Conservation (phyloP, 768 basidiomycete species). For the Clavaria fumosa region DNA sequence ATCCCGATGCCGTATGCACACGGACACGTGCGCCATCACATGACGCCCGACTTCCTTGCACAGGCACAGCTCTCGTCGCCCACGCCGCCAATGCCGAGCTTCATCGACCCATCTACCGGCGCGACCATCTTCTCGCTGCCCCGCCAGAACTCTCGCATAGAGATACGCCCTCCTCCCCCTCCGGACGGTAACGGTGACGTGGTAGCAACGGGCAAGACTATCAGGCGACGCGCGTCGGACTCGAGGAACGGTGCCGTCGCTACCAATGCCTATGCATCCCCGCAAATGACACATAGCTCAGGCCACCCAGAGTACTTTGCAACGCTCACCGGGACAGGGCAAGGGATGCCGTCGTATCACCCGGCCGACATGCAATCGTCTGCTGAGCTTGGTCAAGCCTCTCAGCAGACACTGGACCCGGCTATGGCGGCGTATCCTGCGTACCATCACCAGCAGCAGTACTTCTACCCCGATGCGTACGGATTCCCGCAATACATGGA, state of each 20-base stretch:
- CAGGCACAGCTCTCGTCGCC: slow-evolving; percentile 36
- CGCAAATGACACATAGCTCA: slow-evolving; percentile 8
- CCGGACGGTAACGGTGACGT: slow-evolving; percentile 22
- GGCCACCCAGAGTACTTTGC: slow-evolving; percentile 13
- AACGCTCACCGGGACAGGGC: slow-evolving; percentile 9
- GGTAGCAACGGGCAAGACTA: slow-evolving; percentile 15
- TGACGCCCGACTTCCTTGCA: slow-evolving; percentile 46
- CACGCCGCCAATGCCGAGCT: slow-evolving; percentile 46
- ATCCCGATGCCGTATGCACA: slow-evolving; percentile 39
- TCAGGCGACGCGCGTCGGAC: slow-evolving; percentile 21
- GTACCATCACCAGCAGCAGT: slow-evolving; percentile 50
- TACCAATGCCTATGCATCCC: slow-evolving; percentile 30
- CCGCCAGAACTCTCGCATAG: slow-evolving; percentile 52
- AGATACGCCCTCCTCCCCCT: slow-evolving; percentile 63
- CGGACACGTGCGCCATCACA: slow-evolving; percentile 46
- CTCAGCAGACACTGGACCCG: slow-evolving; percentile 17
- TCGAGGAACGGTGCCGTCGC: slow-evolving; percentile 37
- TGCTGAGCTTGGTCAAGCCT: slow-evolving; percentile 12
- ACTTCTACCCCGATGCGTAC: slow-evolving; percentile 62
- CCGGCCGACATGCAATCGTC: slow-evolving; percentile 12
- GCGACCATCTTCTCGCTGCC: slow-evolving; percentile 62
- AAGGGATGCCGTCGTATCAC: slow-evolving; percentile 19
- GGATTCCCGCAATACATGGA: slow-evolving; percentile 55
- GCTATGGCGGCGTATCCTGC: slow-evolving; percentile 38
- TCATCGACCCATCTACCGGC: slow-evolving; percentile 50